These are phyloP conservation scores for Pseudevernia furfuracea DNA, from an alignment of 495 filamentous ascomycete genomes.

Conservation along the genomic window DNA sequence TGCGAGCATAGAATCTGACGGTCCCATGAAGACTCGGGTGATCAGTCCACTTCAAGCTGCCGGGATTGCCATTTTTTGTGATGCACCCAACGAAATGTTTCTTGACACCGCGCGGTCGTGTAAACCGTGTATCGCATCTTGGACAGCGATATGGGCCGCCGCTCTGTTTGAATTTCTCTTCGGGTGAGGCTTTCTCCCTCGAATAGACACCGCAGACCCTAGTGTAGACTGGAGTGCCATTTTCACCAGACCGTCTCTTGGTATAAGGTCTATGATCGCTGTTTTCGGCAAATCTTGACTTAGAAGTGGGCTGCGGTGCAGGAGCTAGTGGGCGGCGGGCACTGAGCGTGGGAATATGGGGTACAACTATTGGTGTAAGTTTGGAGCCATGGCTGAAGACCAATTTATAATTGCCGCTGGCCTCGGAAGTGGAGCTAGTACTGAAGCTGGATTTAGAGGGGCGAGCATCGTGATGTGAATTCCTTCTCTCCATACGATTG, in stretches of 20 bases:
- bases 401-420: neutral
- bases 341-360: neutral
- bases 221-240: neutral
- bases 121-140: constrained; percentile 1
- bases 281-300: neutral
- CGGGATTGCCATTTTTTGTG: neutral
- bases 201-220: neutral
- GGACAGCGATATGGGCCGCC: neutral
- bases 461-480: neutral
- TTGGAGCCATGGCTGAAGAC: neutral
- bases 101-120: neutral
- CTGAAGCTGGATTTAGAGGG: neutral
- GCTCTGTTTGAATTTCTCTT: neutral
- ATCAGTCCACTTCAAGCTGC: neutral
- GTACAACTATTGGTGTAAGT: neutral
- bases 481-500: neutral
- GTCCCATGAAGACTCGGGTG: neutral
- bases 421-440: neutral
- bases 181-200: neutral
- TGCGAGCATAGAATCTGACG: neutral
- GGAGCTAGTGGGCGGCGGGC: neutral
- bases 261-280: too few relatives aligned
- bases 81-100: constrained; percentile 2
- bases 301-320: neutral
- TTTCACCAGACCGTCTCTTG: neutral